Percentiles rank a stretch among this genome's conserved stretches.
These are phyloP conservation scores for Inosperma sp. DNA, from an alignment of 768 basidiomycete genomes.

Conservation along the genomic window DNA sequence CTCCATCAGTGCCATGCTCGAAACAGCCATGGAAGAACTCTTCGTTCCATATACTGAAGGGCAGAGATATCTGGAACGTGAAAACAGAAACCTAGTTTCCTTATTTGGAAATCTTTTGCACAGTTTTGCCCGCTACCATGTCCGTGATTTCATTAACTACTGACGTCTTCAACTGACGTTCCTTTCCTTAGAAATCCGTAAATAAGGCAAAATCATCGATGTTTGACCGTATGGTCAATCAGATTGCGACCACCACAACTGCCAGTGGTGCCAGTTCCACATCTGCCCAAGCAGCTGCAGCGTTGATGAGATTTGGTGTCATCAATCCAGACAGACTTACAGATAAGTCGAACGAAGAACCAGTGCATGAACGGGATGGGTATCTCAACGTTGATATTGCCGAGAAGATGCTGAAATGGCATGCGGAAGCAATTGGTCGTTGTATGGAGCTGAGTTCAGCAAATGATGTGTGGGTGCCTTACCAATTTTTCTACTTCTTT, in stretches of 20 bases:
- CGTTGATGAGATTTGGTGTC: conserved; percentile 87
- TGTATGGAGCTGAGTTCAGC: conserved; percentile 83
- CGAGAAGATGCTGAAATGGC: conserved; percentile 94
- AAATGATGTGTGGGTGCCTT: conserved; percentile 72
- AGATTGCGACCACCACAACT: conserved; percentile 66
- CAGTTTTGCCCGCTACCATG: conserved; percentile 86
- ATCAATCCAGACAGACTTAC: conserved; percentile 50
- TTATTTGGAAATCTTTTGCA: conserved; percentile 71
- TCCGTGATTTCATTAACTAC: conserved; percentile 33
- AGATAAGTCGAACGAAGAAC: conserved; percentile 61
- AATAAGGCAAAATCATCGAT: conserved; percentile 67
- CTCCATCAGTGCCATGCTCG: conserved; percentile 82
- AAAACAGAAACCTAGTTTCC: conserved; percentile 76
- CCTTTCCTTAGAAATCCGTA: conserved; percentile 38
- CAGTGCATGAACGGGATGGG: conserved; percentile 77
- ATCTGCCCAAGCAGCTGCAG: conserved; percentile 82
- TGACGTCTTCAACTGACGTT: background rate
- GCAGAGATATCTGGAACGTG: conserved; percentile 85
- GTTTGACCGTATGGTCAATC: conserved; percentile 91
- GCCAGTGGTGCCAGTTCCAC: conserved; percentile 57
- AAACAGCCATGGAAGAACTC: conserved; percentile 92
- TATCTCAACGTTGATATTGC: conserved; percentile 67
- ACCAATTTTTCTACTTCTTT: background rate
- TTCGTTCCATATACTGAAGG: conserved; percentile 94
- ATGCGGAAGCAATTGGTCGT: conserved; percentile 93